These are phyloP conservation scores for Oropetium thomaeum DNA, from an alignment of 176 grass and related monocot genomes.

Conservation along the genomic window DNA sequence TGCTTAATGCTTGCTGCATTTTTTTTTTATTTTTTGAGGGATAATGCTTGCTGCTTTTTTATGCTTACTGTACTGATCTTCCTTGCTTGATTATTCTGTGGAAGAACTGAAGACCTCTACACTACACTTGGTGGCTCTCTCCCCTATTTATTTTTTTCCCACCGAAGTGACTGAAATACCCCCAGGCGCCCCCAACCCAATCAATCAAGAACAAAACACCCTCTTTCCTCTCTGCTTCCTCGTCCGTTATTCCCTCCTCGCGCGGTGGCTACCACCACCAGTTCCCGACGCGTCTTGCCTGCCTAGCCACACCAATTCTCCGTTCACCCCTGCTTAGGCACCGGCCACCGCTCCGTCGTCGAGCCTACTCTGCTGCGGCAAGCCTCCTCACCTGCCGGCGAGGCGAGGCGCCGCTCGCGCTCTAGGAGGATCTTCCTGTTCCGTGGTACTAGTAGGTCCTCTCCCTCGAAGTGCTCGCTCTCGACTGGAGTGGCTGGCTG, in stretches of 20 bases:
- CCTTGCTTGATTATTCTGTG: not conserved
- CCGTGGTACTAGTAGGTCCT: not conserved
- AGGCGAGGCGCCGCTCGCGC: not conserved
- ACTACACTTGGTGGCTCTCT: no score
- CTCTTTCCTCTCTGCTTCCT: conserved; percentile 3
- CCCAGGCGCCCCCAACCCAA: not conserved
- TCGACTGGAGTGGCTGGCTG: not conserved
- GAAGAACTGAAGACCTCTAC: no score
- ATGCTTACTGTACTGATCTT: not conserved
- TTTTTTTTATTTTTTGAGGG: not conserved
- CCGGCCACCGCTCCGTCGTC: not conserved
- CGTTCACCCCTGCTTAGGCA: not conserved
- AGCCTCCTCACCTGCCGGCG: not conserved
- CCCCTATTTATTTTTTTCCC: not conserved
- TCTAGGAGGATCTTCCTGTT: not conserved
- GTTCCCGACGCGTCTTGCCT: not conserved
- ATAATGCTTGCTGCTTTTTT: not conserved
- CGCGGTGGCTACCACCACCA: not conserved
- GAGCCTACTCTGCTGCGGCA: not conserved
- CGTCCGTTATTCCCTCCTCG: not conserved
- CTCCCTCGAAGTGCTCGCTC: not conserved
- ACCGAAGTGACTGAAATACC: not conserved
- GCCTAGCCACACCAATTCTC: no score
- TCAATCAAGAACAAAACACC: not conserved
- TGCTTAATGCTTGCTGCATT: not conserved